Base-by-base conservation (phyloP, 1,284 basidiomycete genomes). In the Thelephora terrestris region DNA sequence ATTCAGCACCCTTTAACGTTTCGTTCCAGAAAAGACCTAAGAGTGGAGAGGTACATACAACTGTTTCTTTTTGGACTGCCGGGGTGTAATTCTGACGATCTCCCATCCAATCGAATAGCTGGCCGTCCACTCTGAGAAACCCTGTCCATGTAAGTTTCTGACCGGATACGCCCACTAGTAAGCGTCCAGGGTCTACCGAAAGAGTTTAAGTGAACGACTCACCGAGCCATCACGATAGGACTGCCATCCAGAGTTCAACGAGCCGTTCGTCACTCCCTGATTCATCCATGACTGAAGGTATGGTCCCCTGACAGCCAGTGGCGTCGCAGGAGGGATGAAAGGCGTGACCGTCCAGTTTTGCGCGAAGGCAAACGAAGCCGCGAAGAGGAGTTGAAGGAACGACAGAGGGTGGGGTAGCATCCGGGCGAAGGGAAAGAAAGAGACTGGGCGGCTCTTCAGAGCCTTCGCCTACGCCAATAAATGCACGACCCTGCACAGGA, bases 61-160 rank as follows among this genome's bases (percentile, higher is more conserved):
- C n/a, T n/a, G 21, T 42, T 5, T 14, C 3, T 14, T 23, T 23
- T 42, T n/a, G 20, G 10, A 21, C 10, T 16, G 10, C 20, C 17
- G 20, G 16, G 1, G 9, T 23, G 5, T 1, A n/a, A 16, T 6
- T 12, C 6, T 12, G 12, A 37, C 16, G 35, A 5, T 18, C 20
- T 21, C 39, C 39, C 25, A 42, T 21, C 39, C 39, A 42, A 20
- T 39, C 20, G 43, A 55, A 60, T 4, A 51, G 52, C 16, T 29
- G 21, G 7, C 52, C 49, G 49, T 60, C 58, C 5, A 60, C 50
- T 32, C 56, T 52, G 21, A 58, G 48, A 20, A 48, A 48, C 23
- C 58, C 58, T 10, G 48, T 45, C 57, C 56, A 55, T 6, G 51
- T 57, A 18, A 52, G 18, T 16, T 49, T 29, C 48, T 50, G 16